Evolutionary conservation across 768 basidiomycete genomes (phyloP), one percentile per base, ranked within the genome.

Genomic region (Lentinula sp.): DNA sequence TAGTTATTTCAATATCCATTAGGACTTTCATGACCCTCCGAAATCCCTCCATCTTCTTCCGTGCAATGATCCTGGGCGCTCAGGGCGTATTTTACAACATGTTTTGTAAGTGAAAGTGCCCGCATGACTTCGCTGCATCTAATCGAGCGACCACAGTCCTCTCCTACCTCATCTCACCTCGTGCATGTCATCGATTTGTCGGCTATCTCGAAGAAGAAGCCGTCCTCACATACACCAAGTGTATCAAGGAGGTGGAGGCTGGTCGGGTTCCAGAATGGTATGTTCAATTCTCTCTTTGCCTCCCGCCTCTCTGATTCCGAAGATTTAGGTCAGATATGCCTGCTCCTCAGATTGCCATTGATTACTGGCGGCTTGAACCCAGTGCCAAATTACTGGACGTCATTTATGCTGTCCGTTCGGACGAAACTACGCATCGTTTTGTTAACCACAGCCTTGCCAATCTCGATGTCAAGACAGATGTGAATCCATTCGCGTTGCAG

Each of bases 401-500:
- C 51, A 80, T 98, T 53, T 92, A 92, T 68, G 94, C 93, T 37
- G 91, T 98, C 37, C 83, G 95, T 66, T 93, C 91, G 15, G 95
- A 98, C 72, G 95, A 98, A 71, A 84, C 90, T 0, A 94, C 91
- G 1, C 95, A 98, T 68, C 81, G 93, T 54, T 98, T 98, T 68
- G 93, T 96, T 64, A 98, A 98, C 73, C 96, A 98, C 76, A 92
- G 90, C 61, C 78, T 98, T 39, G 96, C 95, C 3, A 95, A 94
- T 74, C 79, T 99, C 54, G 76, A 92, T 64, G 78, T 80, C 34
- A 70, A 80, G 37, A 84, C 82, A 39, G 96, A 98, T 71, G 85
- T 93, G 66, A 97, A 95, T 68, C 93, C 93, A 0, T 94, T 95
- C 66, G 91, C 93, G 15, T 74, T 97, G 31, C 84, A 87, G 23